A percentile compares a stretch with the other conserved stretches of the same genome.
These are phyloP conservation scores for Dictyostelium firmibasis DNA, from an alignment of 78 protist species.

Conservation along the genomic window DNA sequence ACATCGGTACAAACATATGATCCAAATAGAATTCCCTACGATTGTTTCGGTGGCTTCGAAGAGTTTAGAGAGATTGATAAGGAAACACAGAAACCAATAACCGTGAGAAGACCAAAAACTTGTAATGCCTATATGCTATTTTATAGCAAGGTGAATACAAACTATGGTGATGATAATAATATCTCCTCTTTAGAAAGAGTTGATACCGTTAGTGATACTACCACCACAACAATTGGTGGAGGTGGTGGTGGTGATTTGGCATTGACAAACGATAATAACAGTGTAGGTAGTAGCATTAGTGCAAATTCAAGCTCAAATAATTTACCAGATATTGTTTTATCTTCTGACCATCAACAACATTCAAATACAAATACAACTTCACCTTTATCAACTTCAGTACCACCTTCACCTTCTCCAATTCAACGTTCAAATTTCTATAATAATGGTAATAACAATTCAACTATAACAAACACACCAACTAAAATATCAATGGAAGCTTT, in stretches of 20 bases:
- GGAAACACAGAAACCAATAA: slow-evolving; percentile 29
- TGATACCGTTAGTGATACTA: background rate
- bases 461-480: background rate
- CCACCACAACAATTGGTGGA: background rate
- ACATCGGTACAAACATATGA: slow-evolving; percentile 86
- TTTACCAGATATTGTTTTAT: background rate
- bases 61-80: slow-evolving; percentile 77
- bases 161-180: background rate
- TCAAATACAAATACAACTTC: background rate
- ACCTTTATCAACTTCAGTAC: background rate
- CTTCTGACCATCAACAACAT: background rate
- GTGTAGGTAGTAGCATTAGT: background rate
- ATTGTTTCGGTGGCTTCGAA: slow-evolving; percentile 91
- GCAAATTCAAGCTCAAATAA: background rate
- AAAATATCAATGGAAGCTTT: slow-evolving; percentile 42
- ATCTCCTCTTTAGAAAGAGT: background rate
- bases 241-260: background rate
- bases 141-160: slow-evolving; percentile 44
- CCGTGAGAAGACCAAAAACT: slow-evolving; percentile 41
- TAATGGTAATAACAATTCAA: background rate
- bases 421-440: background rate
- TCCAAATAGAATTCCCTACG: slow-evolving; percentile 56
- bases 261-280: background rate
- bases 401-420: background rate
- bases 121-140: slow-evolving; percentile 94